Evolutionary conservation across 495 filamentous ascomycete species (phyloP).

Genomic region (Penicillium goetzii): DNA sequence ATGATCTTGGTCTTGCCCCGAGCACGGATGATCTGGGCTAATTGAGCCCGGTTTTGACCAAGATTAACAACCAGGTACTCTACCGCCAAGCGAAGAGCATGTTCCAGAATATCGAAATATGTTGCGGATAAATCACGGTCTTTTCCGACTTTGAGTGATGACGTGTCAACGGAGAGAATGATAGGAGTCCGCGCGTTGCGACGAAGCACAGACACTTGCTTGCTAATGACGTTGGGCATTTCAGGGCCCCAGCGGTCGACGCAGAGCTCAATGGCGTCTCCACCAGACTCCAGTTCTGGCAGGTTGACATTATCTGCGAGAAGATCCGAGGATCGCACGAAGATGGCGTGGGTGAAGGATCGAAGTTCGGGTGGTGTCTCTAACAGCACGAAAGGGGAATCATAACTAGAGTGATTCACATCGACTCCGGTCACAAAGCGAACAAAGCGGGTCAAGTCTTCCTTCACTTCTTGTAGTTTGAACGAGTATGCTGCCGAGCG

Average conservation of each 20-base stretch:
- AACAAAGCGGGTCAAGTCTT: constrained; percentile 74
- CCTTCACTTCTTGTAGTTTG: constrained; percentile 71
- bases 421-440: constrained; percentile 64
- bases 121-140: constrained; percentile 31
- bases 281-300: constrained; percentile 66
- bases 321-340: constrained; percentile 64
- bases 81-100: constrained; percentile 71
- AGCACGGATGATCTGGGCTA: constrained; percentile 52
- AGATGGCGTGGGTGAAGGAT: constrained; percentile 67
- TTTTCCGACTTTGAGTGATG: constrained; percentile 40
- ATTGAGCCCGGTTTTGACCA: constrained; percentile 46
- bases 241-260: constrained; percentile 63
- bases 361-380: constrained; percentile 69
- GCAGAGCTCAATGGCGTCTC: constrained; percentile 73
- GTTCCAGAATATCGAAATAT: constrained; percentile 57
- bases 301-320: constrained; percentile 58
- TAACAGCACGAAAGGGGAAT: constrained; percentile 72
- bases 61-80: constrained; percentile 75
- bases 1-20: constrained; percentile 76
- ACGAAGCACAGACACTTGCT: constrained; percentile 50
- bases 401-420: constrained; percentile 58
- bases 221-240: constrained; percentile 47
- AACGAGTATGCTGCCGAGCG: constrained; percentile 61
- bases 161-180: constrained; percentile 67
- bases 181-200: constrained; percentile 68